A percentile compares a stretch with the other conserved stretches of the same genome.
Evolutionary conservation across 192 early-diverging fungal genomes (phyloP).

Genomic region (Coemansia sp.): DNA sequence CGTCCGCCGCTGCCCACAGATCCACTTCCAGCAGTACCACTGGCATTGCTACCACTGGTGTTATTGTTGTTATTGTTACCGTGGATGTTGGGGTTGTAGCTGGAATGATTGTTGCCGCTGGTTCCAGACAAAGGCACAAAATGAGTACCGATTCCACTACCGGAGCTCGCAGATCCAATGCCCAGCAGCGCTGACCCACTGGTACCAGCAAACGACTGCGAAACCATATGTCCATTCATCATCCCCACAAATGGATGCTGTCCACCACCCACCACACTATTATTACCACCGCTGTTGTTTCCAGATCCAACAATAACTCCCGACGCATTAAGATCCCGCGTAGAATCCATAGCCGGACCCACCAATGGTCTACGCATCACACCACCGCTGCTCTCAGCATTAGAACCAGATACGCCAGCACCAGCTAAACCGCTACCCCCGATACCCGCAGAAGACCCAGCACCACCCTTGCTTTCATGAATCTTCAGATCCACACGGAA

Average conservation of each 20-base stretch:
- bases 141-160: slow-evolving; percentile 8
- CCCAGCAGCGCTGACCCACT: slow-evolving; percentile 13
- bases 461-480: slow-evolving; percentile 33
- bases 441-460: neutral
- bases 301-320: neutral
- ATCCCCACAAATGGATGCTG: neutral
- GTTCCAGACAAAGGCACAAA: too few species aligned
- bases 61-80: neutral
- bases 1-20: slow-evolving; percentile 34
- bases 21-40: slow-evolving; percentile 17
- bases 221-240: too few species aligned
- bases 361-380: neutral
- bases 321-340: too few species aligned
- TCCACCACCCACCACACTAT: neutral
- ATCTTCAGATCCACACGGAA: slow-evolving; percentile 57
- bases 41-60: too few species aligned
- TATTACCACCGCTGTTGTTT: slow-evolving; percentile 1
- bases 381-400: too few species aligned
- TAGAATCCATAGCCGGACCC: neutral
- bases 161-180: slow-evolving; percentile 42
- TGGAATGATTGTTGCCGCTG: too few species aligned
- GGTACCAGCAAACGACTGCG: too few species aligned
- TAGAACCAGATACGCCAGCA: neutral
- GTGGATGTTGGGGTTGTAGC: too few species aligned
- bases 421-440: neutral